Evolutionary conservation across 352 stramenopile species (phyloP).

Genomic region (Pythium aristosporum): DNA sequence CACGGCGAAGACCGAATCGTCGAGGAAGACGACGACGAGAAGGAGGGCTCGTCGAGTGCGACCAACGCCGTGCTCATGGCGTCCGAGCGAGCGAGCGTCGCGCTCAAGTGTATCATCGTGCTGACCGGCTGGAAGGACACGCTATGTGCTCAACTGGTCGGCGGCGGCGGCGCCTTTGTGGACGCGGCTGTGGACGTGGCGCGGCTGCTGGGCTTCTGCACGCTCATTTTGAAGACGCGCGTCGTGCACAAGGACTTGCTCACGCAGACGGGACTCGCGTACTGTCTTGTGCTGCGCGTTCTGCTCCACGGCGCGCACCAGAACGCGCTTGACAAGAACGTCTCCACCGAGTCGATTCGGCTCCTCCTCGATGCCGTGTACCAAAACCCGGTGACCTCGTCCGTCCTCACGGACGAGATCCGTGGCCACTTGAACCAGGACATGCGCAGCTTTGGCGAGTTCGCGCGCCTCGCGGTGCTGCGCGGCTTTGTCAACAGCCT

Average conservation of each 20-base stretch:
- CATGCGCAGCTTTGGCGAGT: conserved; percentile 40
- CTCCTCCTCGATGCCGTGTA: conserved; percentile 28
- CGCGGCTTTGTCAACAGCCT: conserved; percentile 73
- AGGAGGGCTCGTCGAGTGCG: conserved; percentile 25
- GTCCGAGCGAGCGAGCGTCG: conserved; percentile 68
- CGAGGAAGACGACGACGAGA: conserved; percentile 16
- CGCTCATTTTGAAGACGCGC: conserved; percentile 59
- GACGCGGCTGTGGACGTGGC: conserved; percentile 27
- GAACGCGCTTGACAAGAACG: background rate
- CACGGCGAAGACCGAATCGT: conserved; percentile 9
- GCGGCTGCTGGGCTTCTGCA: conserved; percentile 52
- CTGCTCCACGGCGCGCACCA: conserved; percentile 37
- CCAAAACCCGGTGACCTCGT: background rate
- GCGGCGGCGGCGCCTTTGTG: conserved; percentile 9
- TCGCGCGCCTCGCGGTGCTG: conserved; percentile 63
- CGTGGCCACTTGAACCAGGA: conserved; percentile 39
- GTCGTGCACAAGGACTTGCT: conserved; percentile 84
- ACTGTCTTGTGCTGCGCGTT: conserved; percentile 64
- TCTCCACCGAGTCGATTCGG: background rate
- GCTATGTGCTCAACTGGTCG: conserved; percentile 36
- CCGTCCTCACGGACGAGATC: conserved; percentile 3
- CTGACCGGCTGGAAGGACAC: conserved; percentile 60
- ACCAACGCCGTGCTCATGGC: conserved; percentile 72
- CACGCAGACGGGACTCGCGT: conserved; percentile 68
- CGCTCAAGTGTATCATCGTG: conserved; percentile 72